These are phyloP conservation scores for Lasiosphaeris hirsuta DNA, from an alignment of 495 filamentous ascomycete genomes.

Conservation along the genomic window DNA sequence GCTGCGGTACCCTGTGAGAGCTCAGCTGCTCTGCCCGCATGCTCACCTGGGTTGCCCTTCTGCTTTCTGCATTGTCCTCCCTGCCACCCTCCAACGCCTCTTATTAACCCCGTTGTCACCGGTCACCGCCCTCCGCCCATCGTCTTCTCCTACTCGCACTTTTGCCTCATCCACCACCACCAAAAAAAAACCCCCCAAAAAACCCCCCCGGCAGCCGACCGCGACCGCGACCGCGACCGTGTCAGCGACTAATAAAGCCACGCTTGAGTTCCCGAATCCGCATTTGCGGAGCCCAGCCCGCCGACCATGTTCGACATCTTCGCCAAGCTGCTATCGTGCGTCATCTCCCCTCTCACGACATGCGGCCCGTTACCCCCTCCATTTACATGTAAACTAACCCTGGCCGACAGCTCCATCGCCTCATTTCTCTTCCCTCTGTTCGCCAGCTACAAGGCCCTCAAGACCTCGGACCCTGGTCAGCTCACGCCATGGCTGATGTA, in stretches of 20 bases:
- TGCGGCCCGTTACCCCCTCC: not conserved
- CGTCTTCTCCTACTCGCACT: not conserved
- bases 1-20: not conserved
- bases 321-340: slow-evolving; percentile 76
- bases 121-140: not conserved
- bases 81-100: not conserved
- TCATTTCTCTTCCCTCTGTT: slow-evolving; percentile 95
- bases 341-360: slow-evolving; percentile 21
- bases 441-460: slow-evolving; percentile 96
- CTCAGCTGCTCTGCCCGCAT: slow-evolving; percentile 9
- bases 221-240: not conserved
- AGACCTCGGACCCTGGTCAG: slow-evolving; percentile 83
- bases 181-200: too few relatives aligned
- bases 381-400: slow-evolving; percentile 19
- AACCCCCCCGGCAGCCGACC: not conserved
- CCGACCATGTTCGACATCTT: slow-evolving; percentile 73
- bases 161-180: not conserved
- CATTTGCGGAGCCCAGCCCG: too few relatives aligned
- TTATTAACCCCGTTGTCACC: not conserved
- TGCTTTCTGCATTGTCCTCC: slow-evolving; percentile 10
- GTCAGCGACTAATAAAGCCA: not conserved
- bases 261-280: not conserved
- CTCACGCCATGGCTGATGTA: slow-evolving; percentile 99
- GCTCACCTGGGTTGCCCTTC: not conserved
- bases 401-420: slow-evolving; percentile 63